Base-by-base conservation (phyloP, 306 rosid genomes). In the Medicago ruthenica region DNA sequence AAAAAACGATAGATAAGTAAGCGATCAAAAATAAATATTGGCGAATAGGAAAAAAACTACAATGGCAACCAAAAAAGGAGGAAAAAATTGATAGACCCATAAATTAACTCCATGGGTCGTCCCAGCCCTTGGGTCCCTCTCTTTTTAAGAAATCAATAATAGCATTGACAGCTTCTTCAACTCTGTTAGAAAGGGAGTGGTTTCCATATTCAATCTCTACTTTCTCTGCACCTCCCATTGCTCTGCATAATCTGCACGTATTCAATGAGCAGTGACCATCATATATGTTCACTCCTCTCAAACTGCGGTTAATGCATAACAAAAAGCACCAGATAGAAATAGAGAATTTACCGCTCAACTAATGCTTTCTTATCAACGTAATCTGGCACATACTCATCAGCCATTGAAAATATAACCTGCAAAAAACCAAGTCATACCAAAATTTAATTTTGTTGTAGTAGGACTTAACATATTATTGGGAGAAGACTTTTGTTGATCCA, bases 51-150 rank as follows among this genome's bases (percentile, higher is more conserved):
- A 77, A 15, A n/a, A 40, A 47, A 53, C 44, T 54, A 64, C 18
- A 74, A 68, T 44, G 66, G 71, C 27, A 37, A 75, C 27, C 9
- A 64, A 47, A 41, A 55, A 39, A 61, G 76, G 34, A 5, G 68
- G 69, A 15, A 51, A 31, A 63, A 64, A 31, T 27, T 31, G 54
- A 37, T 50, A 17, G 74, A 60, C 75, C 71, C 34, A 21, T 17
- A n/a, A 36, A 67, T 81, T 79, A 96, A 85, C 78, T 83, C 99
- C 99, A 96, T 3, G 99, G 99, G 76, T 96, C 99, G 77, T 96
- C 98, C 99, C 99, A 96, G 34, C 98, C 98, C 72, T 86, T 96
- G 45, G 98, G 99, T 66, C 93, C 98, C 48, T 88, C 99, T 79
- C 98, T 89, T 81, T 76, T 90, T 9, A 96, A 79, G 79, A 96